Base-by-base conservation (phyloP, 2,329 filamentous ascomycete genomes). In the Paecilomyces formosus region DNA sequence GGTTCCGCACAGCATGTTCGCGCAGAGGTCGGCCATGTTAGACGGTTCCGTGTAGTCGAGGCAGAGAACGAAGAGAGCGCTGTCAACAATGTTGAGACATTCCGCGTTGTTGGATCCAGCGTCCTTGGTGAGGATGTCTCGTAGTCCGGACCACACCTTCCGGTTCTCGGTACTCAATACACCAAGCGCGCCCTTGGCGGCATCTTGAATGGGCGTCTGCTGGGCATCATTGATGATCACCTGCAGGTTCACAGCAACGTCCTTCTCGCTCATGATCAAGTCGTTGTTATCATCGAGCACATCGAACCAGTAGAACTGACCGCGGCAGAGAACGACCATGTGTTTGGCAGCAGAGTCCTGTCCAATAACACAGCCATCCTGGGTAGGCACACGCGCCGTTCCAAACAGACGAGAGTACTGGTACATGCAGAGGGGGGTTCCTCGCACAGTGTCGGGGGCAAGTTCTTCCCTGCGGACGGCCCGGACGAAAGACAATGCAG, bases 291-390 rank as follows among this genome's bases (percentile, higher is more conserved):
- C 88, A 66, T 99, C 94, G 18, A 99, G 80, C 1, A 97, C 92
- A 73, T 99, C 94, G 67, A 99, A 99, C 93, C 93, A 97, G 76
- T 99, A 99, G 69, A 97, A 92, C 65, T 99, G 94, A 1, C 94
- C 94, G 63, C 93, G 90, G 70, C 91, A 96, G 76, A 97, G 82
- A 51, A 97, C 91, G 9, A 97, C 89, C 39, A 99, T 81, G 72
- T 99, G 94, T 76, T 92, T 96, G 3, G 93, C 90, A n/a, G 87
- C 85, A 0, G 92, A 89, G 68, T 97, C 92, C 71, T 97, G 92
- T 63, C 92, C 92, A 68, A 99, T 97, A 66, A 96, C 89, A 72
- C 94, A 99, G 4, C 94, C 94, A 70, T 94, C 88, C 30, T 96
- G 90, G 0, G 93, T 97, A 0, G 94, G 94, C 8, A 99, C 90